phyloP scores from a whole-genome alignment of 2,329 filamentous ascomycete genomes.

The Penicillium sp. region DNA sequence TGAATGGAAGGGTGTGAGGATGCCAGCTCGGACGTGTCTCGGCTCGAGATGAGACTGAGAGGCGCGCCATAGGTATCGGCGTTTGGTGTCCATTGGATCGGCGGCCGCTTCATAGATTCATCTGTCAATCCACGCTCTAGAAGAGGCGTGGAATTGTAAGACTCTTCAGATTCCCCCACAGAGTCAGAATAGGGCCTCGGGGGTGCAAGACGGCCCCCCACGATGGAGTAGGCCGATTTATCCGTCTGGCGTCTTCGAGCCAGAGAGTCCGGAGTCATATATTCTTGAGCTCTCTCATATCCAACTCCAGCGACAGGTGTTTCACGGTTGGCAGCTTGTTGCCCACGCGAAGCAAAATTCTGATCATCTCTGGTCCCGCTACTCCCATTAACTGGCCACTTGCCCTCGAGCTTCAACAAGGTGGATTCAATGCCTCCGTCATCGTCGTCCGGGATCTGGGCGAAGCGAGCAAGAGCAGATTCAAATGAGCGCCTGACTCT shows the following conservation, averaged over 20 bases:
- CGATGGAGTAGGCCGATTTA: slow-evolving; percentile 26
- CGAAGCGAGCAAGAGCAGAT: slow-evolving; percentile 79
- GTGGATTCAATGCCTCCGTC: slow-evolving; percentile 93
- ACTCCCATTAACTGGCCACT: slow-evolving; percentile 48
- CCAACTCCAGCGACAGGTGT: background rate
- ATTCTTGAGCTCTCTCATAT: slow-evolving; percentile 6
- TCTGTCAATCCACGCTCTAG: slow-evolving; percentile 62
- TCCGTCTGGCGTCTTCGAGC: slow-evolving; percentile 26
- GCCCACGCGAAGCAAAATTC: background rate
- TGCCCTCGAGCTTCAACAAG: slow-evolving; percentile 86
- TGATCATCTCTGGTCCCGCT: slow-evolving; percentile 8
- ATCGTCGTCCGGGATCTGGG: slow-evolving; percentile 82
- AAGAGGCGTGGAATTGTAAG: slow-evolving; percentile 73
- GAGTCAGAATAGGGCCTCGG: slow-evolving; percentile 42
- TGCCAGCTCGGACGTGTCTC: slow-evolving; percentile 27
- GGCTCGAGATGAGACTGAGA: slow-evolving; percentile 28
- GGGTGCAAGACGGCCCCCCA: slow-evolving; percentile 27
- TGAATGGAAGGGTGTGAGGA: slow-evolving; percentile 52
- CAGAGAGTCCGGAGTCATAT: slow-evolving; percentile 15
- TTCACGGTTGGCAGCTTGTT: background rate
- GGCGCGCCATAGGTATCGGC: slow-evolving; percentile 22
- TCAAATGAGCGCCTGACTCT: slow-evolving; percentile 73
- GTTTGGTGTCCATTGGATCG: slow-evolving; percentile 17
- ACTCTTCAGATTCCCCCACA: slow-evolving; percentile 64
- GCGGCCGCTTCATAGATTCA: slow-evolving; percentile 51